These are phyloP conservation scores for Spatholobus suberectus DNA, from an alignment of 306 rosid species.

Conservation along the genomic window DNA sequence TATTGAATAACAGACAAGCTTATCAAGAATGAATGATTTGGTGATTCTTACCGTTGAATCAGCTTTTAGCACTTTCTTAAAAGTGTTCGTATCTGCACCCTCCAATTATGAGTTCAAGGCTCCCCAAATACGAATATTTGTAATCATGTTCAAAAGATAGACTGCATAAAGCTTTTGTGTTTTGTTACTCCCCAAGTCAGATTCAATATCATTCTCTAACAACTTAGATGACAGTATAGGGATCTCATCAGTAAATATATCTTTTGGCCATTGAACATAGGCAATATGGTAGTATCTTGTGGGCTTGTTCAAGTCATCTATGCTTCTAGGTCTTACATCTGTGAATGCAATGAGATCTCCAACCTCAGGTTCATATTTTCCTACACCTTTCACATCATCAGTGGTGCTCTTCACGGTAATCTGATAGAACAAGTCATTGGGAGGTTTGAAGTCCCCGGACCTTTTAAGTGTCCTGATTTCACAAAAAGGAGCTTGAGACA, in stretches of 20 bases:
- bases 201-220: neutral
- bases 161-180: constrained; percentile 37
- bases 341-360: constrained; percentile 69
- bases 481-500: constrained; percentile 39
- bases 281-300: constrained; percentile 46
- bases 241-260: constrained; percentile 1
- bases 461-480: constrained; percentile 31
- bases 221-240: neutral
- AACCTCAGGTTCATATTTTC: constrained; percentile 43
- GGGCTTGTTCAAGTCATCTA: constrained; percentile 48
- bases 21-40: neutral
- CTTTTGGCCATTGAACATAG: constrained; percentile 33
- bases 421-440: constrained; percentile 37
- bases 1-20: neutral
- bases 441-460: neutral
- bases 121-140: constrained; percentile 45
- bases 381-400: neutral
- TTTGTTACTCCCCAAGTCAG: neutral
- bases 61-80: constrained; percentile 40
- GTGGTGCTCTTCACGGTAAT: neutral
- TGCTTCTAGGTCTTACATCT: constrained; percentile 43
- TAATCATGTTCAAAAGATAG: constrained; percentile 43
- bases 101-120: constrained; percentile 39
- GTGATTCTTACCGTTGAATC: constrained; percentile 47
- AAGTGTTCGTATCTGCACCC: constrained; percentile 32